Conservation (phyloP, 176 grass and related monocot genomes). For the Typha latifolia region DNA sequence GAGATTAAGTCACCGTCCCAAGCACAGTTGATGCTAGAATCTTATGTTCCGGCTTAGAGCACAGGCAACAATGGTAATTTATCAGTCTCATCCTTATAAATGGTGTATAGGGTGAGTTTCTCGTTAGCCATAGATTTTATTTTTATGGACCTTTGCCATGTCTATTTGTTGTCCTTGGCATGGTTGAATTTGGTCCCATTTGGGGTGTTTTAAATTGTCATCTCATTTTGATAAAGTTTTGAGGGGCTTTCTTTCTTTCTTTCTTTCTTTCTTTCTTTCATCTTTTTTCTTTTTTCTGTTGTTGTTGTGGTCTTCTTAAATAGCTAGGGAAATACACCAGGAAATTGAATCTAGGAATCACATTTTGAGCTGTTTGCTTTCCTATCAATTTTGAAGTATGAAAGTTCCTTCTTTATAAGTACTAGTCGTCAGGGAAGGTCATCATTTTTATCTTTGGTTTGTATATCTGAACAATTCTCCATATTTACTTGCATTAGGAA, state of each 20-base stretch:
- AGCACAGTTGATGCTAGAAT: slow-evolving; percentile 71
- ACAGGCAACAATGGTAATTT: neutral
- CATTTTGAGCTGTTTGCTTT: no score
- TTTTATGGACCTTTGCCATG: no score
- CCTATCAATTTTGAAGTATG: no score
- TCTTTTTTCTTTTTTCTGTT: neutral
- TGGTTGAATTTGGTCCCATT: neutral
- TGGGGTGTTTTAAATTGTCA: neutral
- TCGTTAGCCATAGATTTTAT: neutral
- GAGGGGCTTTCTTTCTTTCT: neutral
- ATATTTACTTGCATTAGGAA: no score
- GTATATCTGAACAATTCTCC: no score
- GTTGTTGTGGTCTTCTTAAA: neutral
- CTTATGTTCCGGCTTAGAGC: slow-evolving; percentile 58
- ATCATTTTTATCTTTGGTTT: no score
- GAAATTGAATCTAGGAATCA: no score
- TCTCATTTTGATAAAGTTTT: slow-evolving; percentile 1
- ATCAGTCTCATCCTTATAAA: neutral
- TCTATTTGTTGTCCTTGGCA: no score
- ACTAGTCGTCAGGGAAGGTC: no score
- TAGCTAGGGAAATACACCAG: no score
- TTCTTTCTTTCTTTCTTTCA: neutral
- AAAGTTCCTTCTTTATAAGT: no score
- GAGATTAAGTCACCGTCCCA: slow-evolving; percentile 62
- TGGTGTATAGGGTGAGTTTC: neutral